These are phyloP conservation scores for Tephrocybe sp. DNA, from an alignment of 768 basidiomycete genomes.

Conservation along the genomic window DNA sequence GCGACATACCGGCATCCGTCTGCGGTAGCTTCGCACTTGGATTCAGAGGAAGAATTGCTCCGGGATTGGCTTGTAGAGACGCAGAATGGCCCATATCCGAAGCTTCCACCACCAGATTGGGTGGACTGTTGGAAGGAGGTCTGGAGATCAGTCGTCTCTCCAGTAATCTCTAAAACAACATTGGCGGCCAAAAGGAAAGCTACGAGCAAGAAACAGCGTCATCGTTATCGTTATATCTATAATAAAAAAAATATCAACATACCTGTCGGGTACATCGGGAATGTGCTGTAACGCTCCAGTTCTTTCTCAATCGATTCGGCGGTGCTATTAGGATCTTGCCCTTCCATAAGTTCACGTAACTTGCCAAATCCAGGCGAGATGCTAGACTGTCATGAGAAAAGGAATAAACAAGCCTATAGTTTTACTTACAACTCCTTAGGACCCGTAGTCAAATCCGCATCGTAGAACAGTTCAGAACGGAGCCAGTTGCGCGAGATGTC, in stretches of 20 bases:
- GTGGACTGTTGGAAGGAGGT: neutral
- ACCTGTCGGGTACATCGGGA: slow-evolving; percentile 10
- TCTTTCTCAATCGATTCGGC: neutral
- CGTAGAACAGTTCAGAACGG: slow-evolving; percentile 7
- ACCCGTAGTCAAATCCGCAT: slow-evolving; percentile 4
- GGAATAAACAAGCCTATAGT: neutral
- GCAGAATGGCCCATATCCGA: slow-evolving; percentile 2
- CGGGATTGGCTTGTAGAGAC: neutral
- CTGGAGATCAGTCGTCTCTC: slow-evolving; percentile 8
- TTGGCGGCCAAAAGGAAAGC: slow-evolving; percentile 7
- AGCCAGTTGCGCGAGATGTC: slow-evolving; percentile 8
- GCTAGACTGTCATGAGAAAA: neutral
- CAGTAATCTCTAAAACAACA: slow-evolving; percentile 5
- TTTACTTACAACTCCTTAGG: slow-evolving; percentile 5
- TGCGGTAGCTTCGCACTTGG: slow-evolving; percentile 4
- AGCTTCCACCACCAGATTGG: neutral
- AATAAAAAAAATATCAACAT: neutral
- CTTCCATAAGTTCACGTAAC: slow-evolving; percentile 7
- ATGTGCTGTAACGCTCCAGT: slow-evolving; percentile 9
- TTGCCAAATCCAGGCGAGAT: slow-evolving; percentile 6
- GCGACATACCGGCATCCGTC: slow-evolving; percentile 5
- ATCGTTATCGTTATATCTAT: neutral
- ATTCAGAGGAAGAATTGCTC: neutral
- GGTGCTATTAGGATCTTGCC: neutral
- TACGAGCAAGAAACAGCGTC: neutral